Percentiles rank a stretch among this genome's conserved stretches.
These are phyloP conservation scores for Kodamaea sp. DNA, from an alignment of 1,139 yeast species.

Conservation along the genomic window DNA sequence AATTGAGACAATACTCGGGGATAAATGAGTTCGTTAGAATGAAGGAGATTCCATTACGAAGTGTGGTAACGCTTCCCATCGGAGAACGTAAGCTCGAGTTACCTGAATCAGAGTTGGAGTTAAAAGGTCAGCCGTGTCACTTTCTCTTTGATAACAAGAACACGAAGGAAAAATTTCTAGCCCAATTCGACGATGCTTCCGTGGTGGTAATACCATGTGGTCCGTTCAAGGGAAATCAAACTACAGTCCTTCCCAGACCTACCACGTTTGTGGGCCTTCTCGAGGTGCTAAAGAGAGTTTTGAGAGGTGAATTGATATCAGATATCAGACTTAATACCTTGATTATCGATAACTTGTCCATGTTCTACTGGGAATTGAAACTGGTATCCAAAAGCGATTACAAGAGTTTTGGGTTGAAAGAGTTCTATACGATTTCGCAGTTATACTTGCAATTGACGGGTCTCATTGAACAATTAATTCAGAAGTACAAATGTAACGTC, in stretches of 20 bases:
- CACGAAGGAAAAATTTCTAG: conserved; percentile 1
- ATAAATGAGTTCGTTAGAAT: too few relatives aligned
- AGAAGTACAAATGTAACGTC: conserved; percentile 29
- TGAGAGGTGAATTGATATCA: conserved; percentile 2
- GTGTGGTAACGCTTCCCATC: too few relatives aligned
- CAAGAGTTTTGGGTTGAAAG: conserved; percentile 14
- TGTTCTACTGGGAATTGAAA: conserved; percentile 36
- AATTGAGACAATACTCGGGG: too few relatives aligned
- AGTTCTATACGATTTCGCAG: conserved; percentile 9
- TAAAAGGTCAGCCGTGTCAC: conserved; percentile 14
- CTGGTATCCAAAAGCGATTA: conserved; percentile 16
- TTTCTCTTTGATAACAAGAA: conserved; percentile 6
- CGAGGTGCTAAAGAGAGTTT: conserved; percentile 1
- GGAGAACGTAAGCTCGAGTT: too few relatives aligned
- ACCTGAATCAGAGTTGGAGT: too few relatives aligned
- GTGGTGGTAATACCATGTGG: conserved; percentile 11
- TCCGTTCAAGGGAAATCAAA: background rate
- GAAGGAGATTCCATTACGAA: too few relatives aligned
- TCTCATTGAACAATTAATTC: conserved; percentile 16
- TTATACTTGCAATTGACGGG: conserved; percentile 20
- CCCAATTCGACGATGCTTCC: conserved; percentile 1
- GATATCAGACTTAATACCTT: conserved; percentile 18
- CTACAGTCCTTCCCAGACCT: conserved; percentile 1
- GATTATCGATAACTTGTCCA: conserved; percentile 29
- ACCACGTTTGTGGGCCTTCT: conserved; percentile 3